A percentile compares a stretch with the other conserved stretches of the same genome.
phyloP scores from a whole-genome alignment of 495 filamentous ascomycete genomes.

The Penicillium coffeae region DNA sequence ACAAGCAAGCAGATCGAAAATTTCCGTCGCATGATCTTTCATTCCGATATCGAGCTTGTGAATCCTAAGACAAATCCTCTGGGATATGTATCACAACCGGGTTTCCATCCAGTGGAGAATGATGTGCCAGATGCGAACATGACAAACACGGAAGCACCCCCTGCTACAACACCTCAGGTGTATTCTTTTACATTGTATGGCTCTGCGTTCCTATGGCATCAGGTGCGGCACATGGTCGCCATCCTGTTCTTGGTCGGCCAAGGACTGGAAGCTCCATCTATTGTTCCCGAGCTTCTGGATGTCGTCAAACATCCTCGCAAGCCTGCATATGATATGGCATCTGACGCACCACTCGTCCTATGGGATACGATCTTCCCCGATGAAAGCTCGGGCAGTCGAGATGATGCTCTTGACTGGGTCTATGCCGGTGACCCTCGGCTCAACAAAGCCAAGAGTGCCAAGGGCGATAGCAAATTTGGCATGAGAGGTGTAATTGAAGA shows the following conservation, averaged over 20 bases:
- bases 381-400: slow-evolving; percentile 38
- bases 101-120: slow-evolving; percentile 29
- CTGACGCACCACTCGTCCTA: slow-evolving; percentile 81
- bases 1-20: slow-evolving; percentile 77
- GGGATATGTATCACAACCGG: slow-evolving; percentile 29
- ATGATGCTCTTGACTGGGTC: slow-evolving; percentile 74
- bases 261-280: slow-evolving; percentile 69
- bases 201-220: slow-evolving; percentile 96
- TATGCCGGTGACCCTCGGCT: slow-evolving; percentile 59
- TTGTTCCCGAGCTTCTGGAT: slow-evolving; percentile 73
- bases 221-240: slow-evolving; percentile 87
- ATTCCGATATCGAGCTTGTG: slow-evolving; percentile 70
- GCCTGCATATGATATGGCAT: slow-evolving; percentile 86
- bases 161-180: slow-evolving; percentile 52
- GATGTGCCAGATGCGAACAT: slow-evolving; percentile 12
- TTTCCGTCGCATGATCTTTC: slow-evolving; percentile 72
- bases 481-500: slow-evolving; percentile 64
- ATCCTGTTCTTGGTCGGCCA: slow-evolving; percentile 91
- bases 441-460: slow-evolving; percentile 24
- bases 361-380: slow-evolving; percentile 92
- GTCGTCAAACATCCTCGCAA: slow-evolving; percentile 60
- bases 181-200: slow-evolving; percentile 85
- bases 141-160: slow-evolving; percentile 13
- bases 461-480: slow-evolving; percentile 55
- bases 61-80: slow-evolving; percentile 44